phyloP scores from a whole-genome alignment of 2,329 filamentous ascomycete species.

The Phialophora tarda region DNA sequence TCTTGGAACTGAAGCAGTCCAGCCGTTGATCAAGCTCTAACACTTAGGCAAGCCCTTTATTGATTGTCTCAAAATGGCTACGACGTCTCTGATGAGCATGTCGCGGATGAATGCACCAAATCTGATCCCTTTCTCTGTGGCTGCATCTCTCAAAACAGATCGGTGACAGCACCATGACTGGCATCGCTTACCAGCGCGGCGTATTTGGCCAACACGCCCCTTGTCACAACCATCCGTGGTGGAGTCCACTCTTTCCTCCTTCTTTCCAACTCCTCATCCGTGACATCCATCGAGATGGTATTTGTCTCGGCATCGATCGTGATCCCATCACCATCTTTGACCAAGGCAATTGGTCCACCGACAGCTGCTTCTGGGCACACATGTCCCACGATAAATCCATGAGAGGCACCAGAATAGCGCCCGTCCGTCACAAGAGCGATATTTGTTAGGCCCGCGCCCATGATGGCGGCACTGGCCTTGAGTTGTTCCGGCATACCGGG shows the following conservation, averaged over 20 bases:
- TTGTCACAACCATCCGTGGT: constrained; percentile 73
- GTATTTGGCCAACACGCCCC: constrained; percentile 90
- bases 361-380: constrained; percentile 88
- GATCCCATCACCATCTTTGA: constrained; percentile 78
- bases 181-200: constrained; percentile 86
- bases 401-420: constrained; percentile 82
- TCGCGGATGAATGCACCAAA: neutral
- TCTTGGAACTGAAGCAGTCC: neutral
- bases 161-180: constrained; percentile 87
- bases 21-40: neutral
- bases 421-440: constrained; percentile 92
- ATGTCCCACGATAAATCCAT: constrained; percentile 93
- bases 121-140: too few species aligned
- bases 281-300: constrained; percentile 71
- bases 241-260: constrained; percentile 71
- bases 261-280: constrained; percentile 70
- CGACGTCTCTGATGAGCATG: neutral
- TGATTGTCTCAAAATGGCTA: neutral
- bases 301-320: constrained; percentile 86
- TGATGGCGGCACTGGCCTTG: constrained; percentile 84
- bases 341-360: constrained; percentile 85
- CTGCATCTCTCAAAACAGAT: constrained; percentile 59
- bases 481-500: constrained; percentile 97
- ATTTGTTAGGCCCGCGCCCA: constrained; percentile 87
- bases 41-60: neutral